Evolutionary conservation across 768 basidiomycete genomes (phyloP).

Genomic region (Russula sp.): DNA sequence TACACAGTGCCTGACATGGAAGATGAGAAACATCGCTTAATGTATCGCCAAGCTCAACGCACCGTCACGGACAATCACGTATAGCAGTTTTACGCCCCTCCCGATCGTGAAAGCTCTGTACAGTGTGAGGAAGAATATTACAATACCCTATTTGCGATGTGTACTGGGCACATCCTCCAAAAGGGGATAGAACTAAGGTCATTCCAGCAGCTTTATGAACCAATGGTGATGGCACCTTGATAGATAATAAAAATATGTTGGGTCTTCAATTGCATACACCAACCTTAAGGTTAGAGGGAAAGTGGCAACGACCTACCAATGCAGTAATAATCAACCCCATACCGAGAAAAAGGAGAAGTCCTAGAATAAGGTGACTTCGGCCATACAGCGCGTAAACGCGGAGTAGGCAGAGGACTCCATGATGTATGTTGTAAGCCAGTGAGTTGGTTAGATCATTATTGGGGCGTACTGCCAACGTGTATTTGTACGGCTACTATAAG

Average conservation of each 20-base stretch:
- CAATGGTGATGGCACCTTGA: not conserved
- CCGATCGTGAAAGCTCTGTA: slow-evolving; percentile 18
- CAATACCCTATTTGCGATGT: slow-evolving; percentile 1
- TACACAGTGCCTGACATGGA: slow-evolving; percentile 17
- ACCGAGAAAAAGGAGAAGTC: not conserved
- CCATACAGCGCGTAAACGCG: slow-evolving; percentile 19
- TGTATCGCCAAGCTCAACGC: not conserved
- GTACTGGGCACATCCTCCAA: slow-evolving; percentile 13
- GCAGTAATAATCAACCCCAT: not conserved
- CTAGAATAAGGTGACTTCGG: slow-evolving; percentile 10
- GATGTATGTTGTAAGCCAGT: not conserved
- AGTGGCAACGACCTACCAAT: not conserved
- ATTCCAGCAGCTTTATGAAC: not conserved
- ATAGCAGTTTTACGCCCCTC: slow-evolving; percentile 8
- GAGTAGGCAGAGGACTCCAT: not conserved
- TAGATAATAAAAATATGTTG: not conserved
- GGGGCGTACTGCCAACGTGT: slow-evolving; percentile 4
- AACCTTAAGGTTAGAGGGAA: not conserved
- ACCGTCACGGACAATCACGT: slow-evolving; percentile 25
- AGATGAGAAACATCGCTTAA: not conserved
- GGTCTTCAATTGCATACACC: not conserved
- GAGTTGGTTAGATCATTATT: no score
- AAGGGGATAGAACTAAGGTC: not conserved
- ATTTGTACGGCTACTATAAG: slow-evolving; percentile 1
- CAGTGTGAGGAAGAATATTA: slow-evolving; percentile 20